Percentiles rank a stretch among this genome's conserved stretches.
Conservation (phyloP, 179 eudicot genomes). For the Vitellaria paradoxa region DNA sequence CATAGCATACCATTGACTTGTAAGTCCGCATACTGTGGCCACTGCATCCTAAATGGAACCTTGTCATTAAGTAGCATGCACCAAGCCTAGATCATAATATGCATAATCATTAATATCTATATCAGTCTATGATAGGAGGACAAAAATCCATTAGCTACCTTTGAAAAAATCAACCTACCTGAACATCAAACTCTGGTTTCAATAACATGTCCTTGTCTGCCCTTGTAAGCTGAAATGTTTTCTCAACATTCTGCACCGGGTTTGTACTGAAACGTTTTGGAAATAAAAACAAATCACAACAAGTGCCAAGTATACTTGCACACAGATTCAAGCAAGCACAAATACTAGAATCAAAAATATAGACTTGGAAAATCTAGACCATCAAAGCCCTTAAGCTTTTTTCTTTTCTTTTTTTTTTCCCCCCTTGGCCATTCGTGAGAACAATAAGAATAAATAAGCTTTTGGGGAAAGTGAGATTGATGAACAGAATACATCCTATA, state of each 20-base stretch:
- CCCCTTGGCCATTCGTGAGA: too few species aligned
- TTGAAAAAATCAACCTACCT: constrained; percentile 46
- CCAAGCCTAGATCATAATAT: constrained; percentile 69
- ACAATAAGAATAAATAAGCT: too few species aligned
- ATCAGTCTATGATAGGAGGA: background rate
- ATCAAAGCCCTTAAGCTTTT: too few species aligned
- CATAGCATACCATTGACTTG: constrained; percentile 83
- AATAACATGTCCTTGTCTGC: constrained; percentile 71
- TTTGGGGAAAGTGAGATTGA: too few species aligned
- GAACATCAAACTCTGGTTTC: constrained; percentile 82
- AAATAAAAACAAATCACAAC: constrained; percentile 5
- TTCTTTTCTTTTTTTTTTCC: too few species aligned
- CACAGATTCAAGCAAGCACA: background rate
- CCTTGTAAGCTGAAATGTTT: constrained; percentile 82
- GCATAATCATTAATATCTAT: background rate
- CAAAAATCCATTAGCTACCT: background rate
- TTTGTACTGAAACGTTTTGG: constrained; percentile 49
- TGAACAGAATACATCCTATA: background rate
- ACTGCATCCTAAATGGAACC: constrained; percentile 97
- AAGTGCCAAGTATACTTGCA: background rate
- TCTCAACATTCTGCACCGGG: constrained; percentile 82
- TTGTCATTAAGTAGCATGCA: constrained; percentile 99
- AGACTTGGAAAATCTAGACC: too few species aligned
- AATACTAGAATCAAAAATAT: too few species aligned
- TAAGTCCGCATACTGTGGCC: constrained; percentile 94